phyloP scores from a whole-genome alignment of 768 basidiomycete genomes.

The Tylopilus sp. region DNA sequence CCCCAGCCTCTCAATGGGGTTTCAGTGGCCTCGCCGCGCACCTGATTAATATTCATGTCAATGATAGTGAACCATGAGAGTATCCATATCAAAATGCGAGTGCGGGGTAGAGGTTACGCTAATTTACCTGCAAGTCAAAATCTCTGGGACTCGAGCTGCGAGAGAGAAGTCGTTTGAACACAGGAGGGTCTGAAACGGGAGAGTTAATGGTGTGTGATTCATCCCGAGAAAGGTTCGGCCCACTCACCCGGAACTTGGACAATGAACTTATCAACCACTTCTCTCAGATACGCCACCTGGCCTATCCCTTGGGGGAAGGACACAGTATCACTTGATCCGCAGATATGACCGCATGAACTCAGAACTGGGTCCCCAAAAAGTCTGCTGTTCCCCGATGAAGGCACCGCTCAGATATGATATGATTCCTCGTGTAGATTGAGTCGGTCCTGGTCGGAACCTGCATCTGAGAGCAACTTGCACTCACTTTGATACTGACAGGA shows the following conservation, averaged over 20 bases:
- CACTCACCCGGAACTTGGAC: background rate
- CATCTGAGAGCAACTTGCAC: background rate
- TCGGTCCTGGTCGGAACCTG: background rate
- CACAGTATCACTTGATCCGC: constrained; percentile 8
- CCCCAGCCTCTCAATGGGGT: constrained; percentile 3
- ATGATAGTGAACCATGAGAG: constrained; percentile 1
- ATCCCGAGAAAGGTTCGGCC: too few species aligned
- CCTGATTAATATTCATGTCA: background rate
- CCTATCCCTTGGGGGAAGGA: background rate
- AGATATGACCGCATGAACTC: constrained; percentile 17
- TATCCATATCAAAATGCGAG: background rate
- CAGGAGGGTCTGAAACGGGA: background rate
- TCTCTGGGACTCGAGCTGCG: background rate
- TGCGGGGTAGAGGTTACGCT: background rate
- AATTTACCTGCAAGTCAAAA: background rate
- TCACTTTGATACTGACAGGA: too few species aligned
- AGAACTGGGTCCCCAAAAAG: background rate
- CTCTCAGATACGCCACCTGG: background rate
- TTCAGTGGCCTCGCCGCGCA: constrained; percentile 6
- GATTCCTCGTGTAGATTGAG: constrained; percentile 6
- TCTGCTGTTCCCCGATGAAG: background rate
- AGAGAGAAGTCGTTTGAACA: background rate
- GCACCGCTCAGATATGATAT: background rate
- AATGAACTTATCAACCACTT: background rate
- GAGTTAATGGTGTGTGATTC: too few species aligned